phyloP scores from a whole-genome alignment of 805 yeast species.

The Priceomyces haplophilus region DNA sequence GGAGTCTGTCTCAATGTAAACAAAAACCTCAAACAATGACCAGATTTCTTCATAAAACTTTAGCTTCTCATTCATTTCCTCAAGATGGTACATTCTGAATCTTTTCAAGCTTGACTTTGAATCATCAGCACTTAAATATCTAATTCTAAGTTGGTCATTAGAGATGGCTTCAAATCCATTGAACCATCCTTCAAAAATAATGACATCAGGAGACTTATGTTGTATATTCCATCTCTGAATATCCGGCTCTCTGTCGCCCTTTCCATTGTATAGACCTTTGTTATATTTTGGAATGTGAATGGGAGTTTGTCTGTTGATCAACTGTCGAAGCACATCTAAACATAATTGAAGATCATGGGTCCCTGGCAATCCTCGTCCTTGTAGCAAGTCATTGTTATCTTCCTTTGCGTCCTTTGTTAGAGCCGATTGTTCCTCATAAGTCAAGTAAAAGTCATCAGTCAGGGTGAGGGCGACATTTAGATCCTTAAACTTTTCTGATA shows the following conservation, averaged over 20 bases:
- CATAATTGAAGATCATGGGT: constrained; percentile 73
- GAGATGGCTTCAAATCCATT: constrained; percentile 57
- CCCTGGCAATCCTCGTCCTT: constrained; percentile 90
- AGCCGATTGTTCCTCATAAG: constrained; percentile 55
- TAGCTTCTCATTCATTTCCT: constrained; percentile 52
- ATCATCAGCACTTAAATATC: constrained; percentile 18
- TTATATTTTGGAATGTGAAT: constrained; percentile 66
- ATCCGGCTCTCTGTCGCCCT: constrained; percentile 66
- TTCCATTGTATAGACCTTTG: constrained; percentile 66
- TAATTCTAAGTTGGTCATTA: constrained; percentile 16
- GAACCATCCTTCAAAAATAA: constrained; percentile 94
- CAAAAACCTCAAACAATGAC: constrained; percentile 56
- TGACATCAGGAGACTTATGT: constrained; percentile 50
- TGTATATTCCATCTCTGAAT: constrained; percentile 31
- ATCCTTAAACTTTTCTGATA: constrained; percentile 33
- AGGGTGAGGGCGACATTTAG: constrained; percentile 53
- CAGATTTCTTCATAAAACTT: constrained; percentile 53
- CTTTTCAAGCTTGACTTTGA: constrained; percentile 15
- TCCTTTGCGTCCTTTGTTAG: constrained; percentile 32
- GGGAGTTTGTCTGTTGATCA: constrained; percentile 20
- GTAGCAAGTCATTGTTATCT: constrained; percentile 52
- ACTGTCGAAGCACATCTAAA: constrained; percentile 29
- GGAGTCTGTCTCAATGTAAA: constrained; percentile 59
- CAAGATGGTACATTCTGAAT: constrained; percentile 25
- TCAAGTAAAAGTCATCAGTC: constrained; percentile 82